A percentile compares a stretch with the other conserved stretches of the same genome.
phyloP scores from a whole-genome alignment of 495 filamentous ascomycete species.

The Penicillium simplicissimum region DNA sequence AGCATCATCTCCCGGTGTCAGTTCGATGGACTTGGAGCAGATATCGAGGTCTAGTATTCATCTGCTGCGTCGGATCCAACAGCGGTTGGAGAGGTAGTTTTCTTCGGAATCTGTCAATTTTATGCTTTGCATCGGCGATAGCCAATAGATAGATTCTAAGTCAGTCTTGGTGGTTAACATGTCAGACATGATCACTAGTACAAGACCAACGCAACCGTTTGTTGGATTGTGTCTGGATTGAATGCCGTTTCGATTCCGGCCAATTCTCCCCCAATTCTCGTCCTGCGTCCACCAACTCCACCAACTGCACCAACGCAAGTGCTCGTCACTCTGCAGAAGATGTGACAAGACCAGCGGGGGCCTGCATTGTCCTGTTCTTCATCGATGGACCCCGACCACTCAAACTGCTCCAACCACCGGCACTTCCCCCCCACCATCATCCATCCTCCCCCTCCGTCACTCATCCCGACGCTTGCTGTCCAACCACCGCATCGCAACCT shows the following conservation, averaged over 20 bases:
- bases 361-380: constrained; percentile 22
- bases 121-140: background rate
- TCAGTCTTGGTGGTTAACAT: background rate
- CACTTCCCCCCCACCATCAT: background rate
- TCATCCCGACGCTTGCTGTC: background rate
- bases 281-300: constrained; percentile 16
- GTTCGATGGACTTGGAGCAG: too few species aligned
- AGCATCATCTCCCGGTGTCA: too few species aligned
- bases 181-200: background rate
- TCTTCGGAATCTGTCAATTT: too few species aligned
- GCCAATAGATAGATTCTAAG: background rate
- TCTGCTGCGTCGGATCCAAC: too few species aligned
- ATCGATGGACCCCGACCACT: background rate
- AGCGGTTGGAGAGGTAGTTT: too few species aligned
- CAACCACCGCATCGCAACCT: constrained; percentile 1
- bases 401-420: background rate
- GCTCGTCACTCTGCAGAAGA: constrained; percentile 35
- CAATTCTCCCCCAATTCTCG: constrained; percentile 25
- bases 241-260: constrained; percentile 17
- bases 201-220: background rate
- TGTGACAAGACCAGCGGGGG: constrained; percentile 32
- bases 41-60: too few species aligned
- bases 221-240: too few species aligned
- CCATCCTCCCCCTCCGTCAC: background rate
- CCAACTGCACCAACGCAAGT: constrained; percentile 9